phyloP scores from a whole-genome alignment of 2,329 filamentous ascomycete species.

The Chrysoporthe cubensis region DNA sequence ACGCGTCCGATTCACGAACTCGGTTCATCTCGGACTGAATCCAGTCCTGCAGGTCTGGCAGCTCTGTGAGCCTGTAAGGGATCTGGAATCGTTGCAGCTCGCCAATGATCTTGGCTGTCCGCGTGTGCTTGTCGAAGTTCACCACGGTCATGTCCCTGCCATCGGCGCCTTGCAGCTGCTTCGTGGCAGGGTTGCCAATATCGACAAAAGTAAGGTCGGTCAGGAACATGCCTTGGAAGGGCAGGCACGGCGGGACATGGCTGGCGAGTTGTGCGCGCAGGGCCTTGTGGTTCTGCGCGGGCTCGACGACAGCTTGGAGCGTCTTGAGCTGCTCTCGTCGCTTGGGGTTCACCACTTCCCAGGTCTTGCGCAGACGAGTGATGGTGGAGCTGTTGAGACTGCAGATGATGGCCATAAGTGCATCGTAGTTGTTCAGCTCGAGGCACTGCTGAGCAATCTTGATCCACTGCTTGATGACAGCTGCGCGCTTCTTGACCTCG shows the following conservation, averaged over 20 bases:
- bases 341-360: slow-evolving; percentile 85
- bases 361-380: slow-evolving; percentile 83
- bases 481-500: slow-evolving; percentile 91
- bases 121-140: slow-evolving; percentile 97
- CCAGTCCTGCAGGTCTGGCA: slow-evolving; percentile 93
- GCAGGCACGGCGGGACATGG: slow-evolving; percentile 88
- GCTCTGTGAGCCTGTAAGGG: slow-evolving; percentile 79
- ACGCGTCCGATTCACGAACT: slow-evolving; percentile 64
- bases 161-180: slow-evolving; percentile 65
- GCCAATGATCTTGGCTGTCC: slow-evolving; percentile 92
- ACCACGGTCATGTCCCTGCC: slow-evolving; percentile 72
- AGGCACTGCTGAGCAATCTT: slow-evolving; percentile 88
- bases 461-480: slow-evolving; percentile 96
- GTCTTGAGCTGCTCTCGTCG: slow-evolving; percentile 79
- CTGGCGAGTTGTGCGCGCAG: slow-evolving; percentile 82
- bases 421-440: slow-evolving; percentile 93
- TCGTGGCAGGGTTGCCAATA: slow-evolving; percentile 86
- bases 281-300: slow-evolving; percentile 87
- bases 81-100: slow-evolving; percentile 97
- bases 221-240: slow-evolving; percentile 94
- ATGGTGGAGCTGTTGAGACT: slow-evolving; percentile 92
- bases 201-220: slow-evolving; percentile 97
- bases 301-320: slow-evolving; percentile 84
- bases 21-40: slow-evolving; percentile 79
- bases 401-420: slow-evolving; percentile 95